Base-by-base conservation (phyloP, 2,329 filamentous ascomycete species). In the Fusarium phyllophilum region DNA sequence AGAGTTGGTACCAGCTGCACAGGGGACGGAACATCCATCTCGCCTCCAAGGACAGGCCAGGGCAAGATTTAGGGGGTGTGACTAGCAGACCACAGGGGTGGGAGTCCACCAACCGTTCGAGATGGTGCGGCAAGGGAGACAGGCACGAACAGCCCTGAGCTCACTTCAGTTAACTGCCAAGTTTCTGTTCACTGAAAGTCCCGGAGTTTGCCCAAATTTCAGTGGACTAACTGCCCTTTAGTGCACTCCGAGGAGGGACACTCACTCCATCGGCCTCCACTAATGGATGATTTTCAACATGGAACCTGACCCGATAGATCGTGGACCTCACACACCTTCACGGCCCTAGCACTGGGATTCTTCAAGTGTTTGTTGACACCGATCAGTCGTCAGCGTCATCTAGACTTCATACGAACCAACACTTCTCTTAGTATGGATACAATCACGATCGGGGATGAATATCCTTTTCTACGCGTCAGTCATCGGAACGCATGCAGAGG, bases 51-150 rank as follows among this genome's bases (percentile, higher is more conserved):
- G 38, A 46, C 18, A 42, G 36, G 36, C n/a, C n/a, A 60, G 20
- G 34, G 39, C 38, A 51, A 22, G 26, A 29, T 33, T 33, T 24
- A 61, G 58, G 76, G 74, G 42, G 73, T 75, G 68, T 18, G n/a
- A 14, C 38, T 77, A 77, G 34, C 26, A 56, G 26, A 13, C n/a
- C 29, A 33, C 36, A 71, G 69, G 74, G 62, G 64, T 66, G 46
- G 33, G 11, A 63, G 48, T 42, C 58, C 64, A 73, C 72, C 48
- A 38, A 45, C 51, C 49, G 70, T 64, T 70, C 54, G 54, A 73
- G 63, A 76, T 76, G 73, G 75, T 75, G 74, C 74, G 70, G 70
- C 70, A 75, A 77, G 67, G 72, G 62, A 74, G 72, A 62, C 68
- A 72, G 61, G 62, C 58, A 64, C 42, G n/a, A 54, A 44, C 54